These are phyloP conservation scores for Cercospora sesami DNA, from an alignment of 2,329 filamentous ascomycete species.

Conservation along the genomic window DNA sequence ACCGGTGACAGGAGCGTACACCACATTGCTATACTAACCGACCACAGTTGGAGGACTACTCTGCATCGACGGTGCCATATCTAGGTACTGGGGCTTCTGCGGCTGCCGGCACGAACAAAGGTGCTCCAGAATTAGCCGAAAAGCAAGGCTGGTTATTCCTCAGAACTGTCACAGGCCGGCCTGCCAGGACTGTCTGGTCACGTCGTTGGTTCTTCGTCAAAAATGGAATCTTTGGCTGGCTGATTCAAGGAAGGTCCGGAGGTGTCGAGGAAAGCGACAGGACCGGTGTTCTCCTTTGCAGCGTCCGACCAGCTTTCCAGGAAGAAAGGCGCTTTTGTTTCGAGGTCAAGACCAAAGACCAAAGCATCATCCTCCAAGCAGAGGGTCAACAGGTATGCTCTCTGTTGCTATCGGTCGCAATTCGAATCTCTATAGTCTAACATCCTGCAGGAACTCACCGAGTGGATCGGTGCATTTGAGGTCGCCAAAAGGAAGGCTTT, in stretches of 20 bases:
- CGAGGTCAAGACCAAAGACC: conserved; percentile 96
- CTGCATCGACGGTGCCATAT: conserved; percentile 83
- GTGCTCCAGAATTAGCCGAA: conserved; percentile 56
- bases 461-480: conserved; percentile 93
- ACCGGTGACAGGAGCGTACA: not conserved
- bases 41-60: conserved; percentile 75
- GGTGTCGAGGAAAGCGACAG: conserved; percentile 95
- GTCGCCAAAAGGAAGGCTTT: conserved; percentile 90
- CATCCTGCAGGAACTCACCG: conserved; percentile 67
- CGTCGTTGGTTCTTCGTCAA: conserved; percentile 95
- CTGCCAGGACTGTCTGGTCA: conserved; percentile 84
- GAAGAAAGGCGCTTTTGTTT: conserved; percentile 97
- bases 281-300: conserved; percentile 91
- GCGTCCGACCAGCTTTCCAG: conserved; percentile 82
- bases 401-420: not conserved
- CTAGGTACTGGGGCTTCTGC: conserved; percentile 67
- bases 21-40: not conserved
- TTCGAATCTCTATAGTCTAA: not conserved
- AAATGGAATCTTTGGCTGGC: conserved; percentile 92
- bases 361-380: conserved; percentile 83
- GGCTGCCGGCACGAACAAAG: conserved; percentile 57
- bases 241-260: conserved; percentile 77
- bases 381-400: conserved; percentile 74
- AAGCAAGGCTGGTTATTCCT: conserved; percentile 96
- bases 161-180: conserved; percentile 79